Conservation (phyloP, 148 eudicot species). For the Camellia sinensis region DNA sequence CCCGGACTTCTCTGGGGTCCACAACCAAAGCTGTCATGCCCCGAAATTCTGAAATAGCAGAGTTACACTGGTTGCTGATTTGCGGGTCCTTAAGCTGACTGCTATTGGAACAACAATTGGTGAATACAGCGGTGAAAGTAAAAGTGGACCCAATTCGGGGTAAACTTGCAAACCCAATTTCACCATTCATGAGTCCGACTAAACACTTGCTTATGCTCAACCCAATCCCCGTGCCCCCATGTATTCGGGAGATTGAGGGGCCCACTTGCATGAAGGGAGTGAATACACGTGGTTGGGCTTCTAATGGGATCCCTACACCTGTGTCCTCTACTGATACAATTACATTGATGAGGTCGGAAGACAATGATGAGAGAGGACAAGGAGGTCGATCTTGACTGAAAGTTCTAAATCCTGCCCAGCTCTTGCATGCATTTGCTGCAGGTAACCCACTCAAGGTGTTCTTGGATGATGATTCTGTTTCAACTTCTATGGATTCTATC, state of each 20-base stretch:
- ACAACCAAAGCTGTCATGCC: constrained; percentile 76
- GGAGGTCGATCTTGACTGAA: constrained; percentile 39
- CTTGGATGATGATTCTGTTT: constrained; percentile 43
- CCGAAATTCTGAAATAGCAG: constrained; percentile 50
- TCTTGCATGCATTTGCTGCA: constrained; percentile 61
- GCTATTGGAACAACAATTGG: constrained; percentile 30
- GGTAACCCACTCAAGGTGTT: constrained; percentile 78
- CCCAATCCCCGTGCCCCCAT: constrained; percentile 96
- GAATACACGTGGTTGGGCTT: constrained; percentile 75
- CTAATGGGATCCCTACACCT: constrained; percentile 87
- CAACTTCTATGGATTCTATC: constrained; percentile 48
- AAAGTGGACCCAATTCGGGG: constrained; percentile 83
- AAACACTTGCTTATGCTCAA: constrained; percentile 95
- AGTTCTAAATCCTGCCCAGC: constrained; percentile 74
- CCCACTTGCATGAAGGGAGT: constrained; percentile 99
- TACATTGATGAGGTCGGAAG: constrained; percentile 47
- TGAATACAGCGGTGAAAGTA: constrained; percentile 71
- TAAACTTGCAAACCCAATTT: constrained; percentile 72
- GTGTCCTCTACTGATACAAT: constrained; percentile 96
- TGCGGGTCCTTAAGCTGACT: constrained; percentile 40
- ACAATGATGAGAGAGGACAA: constrained; percentile 23
- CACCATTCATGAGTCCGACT: constrained; percentile 86
- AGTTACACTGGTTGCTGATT: constrained; percentile 31
- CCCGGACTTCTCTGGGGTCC: constrained; percentile 69
- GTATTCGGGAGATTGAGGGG: constrained; percentile 61